Base-by-base conservation (phyloP, 176 grass and related monocot species). In the Oryza longistaminata region DNA sequence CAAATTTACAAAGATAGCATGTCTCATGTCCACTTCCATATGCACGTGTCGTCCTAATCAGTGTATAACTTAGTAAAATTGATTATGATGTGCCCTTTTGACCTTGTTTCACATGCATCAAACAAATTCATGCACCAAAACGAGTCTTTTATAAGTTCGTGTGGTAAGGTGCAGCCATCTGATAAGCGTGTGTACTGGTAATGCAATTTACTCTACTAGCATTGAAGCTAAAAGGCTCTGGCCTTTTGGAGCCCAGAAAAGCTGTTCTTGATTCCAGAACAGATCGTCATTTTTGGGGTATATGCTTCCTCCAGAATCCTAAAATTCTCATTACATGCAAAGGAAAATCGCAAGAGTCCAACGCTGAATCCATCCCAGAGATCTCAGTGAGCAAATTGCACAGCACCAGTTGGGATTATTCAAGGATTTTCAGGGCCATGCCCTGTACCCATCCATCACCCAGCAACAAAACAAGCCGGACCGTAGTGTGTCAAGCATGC, bases 371-470 rank as follows among this genome's bases (percentile, higher is more conserved):
- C 65, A 55, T 80, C 74, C 6, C 67, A 76, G 39, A 89, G 87
- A 92, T 89, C 74, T 72, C 17, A 66, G 61, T 68, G 77, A 9
- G 70, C 85, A 87, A 87, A 84, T 87, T 65, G 81, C 89, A 25
- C 49, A 62, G 11, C 14, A 62, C 39, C 42, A 15, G 5, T 25
- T 25, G 75, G 49, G 31, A 13, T 9, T 60, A 7, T 13, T 58
- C 53, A 58, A 58, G 53, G 53, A 58, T 58, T 58, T 21, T 29
- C 31, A 44, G 9, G 12, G 2, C 83, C 79, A 61, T 78, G 83
- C 61, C 68, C 37, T 64, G 80, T 80, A 75, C n/a, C 89, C 82
- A 73, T 87, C 89, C 82, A 73, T 87, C 80, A 24, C 62, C 29
- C 75, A 44, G 69, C 74, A 79, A 87, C 46, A 40, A 21, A 69